Percentiles rank a stretch among this genome's conserved stretches.
These are phyloP conservation scores for Erodium texanum DNA, from an alignment of 441 rosid species.

Conservation along the genomic window DNA sequence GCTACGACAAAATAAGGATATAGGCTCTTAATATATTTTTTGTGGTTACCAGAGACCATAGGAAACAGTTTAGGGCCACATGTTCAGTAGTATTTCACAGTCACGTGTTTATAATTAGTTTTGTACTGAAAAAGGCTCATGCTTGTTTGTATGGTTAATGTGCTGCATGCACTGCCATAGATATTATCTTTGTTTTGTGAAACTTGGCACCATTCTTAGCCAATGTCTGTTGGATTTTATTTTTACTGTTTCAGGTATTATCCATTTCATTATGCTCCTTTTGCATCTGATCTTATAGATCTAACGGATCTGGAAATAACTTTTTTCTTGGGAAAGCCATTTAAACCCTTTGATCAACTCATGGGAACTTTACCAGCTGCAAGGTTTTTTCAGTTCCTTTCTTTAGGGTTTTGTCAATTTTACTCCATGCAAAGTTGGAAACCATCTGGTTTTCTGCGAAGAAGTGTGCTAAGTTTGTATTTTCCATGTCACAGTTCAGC, in stretches of 20 bases:
- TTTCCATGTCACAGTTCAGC: conserved; percentile 48
- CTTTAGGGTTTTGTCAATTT: not conserved
- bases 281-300: conserved; percentile 90
- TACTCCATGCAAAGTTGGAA: not conserved
- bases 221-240: not conserved
- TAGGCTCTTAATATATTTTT: conserved; percentile 1
- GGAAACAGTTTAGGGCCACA: not conserved
- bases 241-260: conserved; percentile 65
- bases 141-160: not conserved
- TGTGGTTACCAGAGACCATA: conserved; percentile 5
- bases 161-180: not conserved
- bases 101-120: not conserved
- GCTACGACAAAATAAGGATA: not conserved
- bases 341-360: conserved; percentile 96
- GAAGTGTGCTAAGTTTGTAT: conserved; percentile 13
- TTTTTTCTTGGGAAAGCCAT: conserved; percentile 78
- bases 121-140: not conserved
- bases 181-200: not conserved
- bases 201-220: not conserved
- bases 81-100: not conserved
- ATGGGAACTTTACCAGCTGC: conserved; percentile 97
- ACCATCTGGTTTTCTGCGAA: not conserved
- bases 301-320: conserved; percentile 76
- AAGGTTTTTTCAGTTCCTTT: conserved; percentile 41
- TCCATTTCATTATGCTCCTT: conserved; percentile 96